Conservation (phyloP, 2,329 filamentous ascomycete species). For the Dactylonectria macrodidyma region DNA sequence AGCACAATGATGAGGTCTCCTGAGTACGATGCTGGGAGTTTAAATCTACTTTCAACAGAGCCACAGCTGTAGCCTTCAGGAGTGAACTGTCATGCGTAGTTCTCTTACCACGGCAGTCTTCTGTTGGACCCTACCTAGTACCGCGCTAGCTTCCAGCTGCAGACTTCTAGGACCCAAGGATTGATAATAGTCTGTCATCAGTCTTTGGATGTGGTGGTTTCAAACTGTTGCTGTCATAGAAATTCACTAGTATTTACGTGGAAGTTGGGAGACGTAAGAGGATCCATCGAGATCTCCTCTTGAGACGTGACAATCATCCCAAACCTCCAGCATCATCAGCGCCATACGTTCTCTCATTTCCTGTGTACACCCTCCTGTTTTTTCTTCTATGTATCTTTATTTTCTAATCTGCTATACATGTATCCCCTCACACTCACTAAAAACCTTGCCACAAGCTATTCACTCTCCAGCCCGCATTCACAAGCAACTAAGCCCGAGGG, state of each 20-base stretch:
- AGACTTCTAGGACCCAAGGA: background rate
- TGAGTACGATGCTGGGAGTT: background rate
- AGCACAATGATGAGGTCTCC: background rate
- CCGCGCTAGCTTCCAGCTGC: background rate
- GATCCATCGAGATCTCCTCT: background rate
- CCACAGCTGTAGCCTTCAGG: background rate
- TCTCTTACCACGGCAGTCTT: background rate
- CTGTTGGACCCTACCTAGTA: background rate
- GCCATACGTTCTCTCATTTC: slow-evolving; percentile 2
- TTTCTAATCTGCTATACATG: background rate
- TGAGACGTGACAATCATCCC: background rate
- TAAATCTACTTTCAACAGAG: background rate
- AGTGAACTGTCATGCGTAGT: background rate
- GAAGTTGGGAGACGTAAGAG: background rate
- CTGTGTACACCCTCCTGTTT: background rate
- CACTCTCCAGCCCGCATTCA: background rate
- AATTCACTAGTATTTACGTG: background rate
- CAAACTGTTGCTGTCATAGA: slow-evolving; percentile 2
- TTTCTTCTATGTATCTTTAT: background rate
- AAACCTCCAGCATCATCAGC: background rate
- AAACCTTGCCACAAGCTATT: background rate
- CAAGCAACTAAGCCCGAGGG: background rate
- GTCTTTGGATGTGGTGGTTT: background rate
- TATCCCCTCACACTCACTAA: background rate
- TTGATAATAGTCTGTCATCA: background rate